Base-by-base conservation (phyloP, 495 filamentous ascomycete species). In the Pseudevernia furfuracea region DNA sequence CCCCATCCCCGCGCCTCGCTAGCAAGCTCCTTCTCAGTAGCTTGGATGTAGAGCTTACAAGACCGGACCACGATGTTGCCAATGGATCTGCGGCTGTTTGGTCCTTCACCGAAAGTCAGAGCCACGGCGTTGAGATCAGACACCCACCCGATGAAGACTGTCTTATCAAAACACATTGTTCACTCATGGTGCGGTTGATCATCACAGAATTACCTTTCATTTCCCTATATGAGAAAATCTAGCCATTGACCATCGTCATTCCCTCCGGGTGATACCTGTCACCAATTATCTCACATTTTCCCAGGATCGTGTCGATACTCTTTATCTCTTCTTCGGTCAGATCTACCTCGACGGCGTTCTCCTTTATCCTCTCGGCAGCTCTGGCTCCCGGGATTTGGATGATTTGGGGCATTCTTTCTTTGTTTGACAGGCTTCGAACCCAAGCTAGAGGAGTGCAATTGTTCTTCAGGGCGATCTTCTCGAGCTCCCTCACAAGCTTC, bases 351-450 rank as follows among this genome's bases (percentile, higher is more conserved):
- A 70, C 61, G 68, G 75, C 69, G 25, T 57, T 62, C 10, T 49
- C 38, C 55, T 81, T 83, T 69, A 80, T 73, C 69, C 76, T 78
- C 60, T 77, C 77, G 34, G 60, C 71, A 14, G 76, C 79, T 25
- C 77, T 80, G 32, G 86, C 83, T n/a, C 92, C 91, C 0, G 90
- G 92, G 67, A 96, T 94, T 9, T 90, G 91, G 64, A 95, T 87
- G 68, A 96, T 87, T 4, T 77, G 81, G 15, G 86, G 85, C 73
- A 87, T 80, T 23, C 84, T 88, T 43, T 85, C 77, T 68, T 80
- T 77, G 46, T 75, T 76, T 14, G 59, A 58, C 6, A 66, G 41
- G n/a, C 34, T 52, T 9, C 43, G 17, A 41, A 58, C 7, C 64
- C 92, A 97, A 23, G 75, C 81, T 62, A 96, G 75, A 6, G 87